phyloP scores from a whole-genome alignment of 2,329 filamentous ascomycete species.

The Sphaerulina populicola region DNA sequence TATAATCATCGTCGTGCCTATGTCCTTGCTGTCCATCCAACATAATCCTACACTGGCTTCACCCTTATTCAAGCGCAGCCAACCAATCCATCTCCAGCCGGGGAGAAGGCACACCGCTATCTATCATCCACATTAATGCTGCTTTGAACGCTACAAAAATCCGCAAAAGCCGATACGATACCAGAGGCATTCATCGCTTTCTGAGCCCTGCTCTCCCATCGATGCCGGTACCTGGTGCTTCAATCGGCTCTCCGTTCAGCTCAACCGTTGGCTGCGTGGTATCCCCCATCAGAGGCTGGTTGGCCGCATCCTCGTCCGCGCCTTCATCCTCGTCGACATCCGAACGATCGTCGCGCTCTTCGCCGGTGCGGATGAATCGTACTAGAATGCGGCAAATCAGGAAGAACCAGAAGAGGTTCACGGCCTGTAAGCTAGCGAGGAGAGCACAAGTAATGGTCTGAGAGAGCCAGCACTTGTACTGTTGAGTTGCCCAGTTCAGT shows the following conservation, averaged over 20 bases:
- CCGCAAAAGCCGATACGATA: not conserved
- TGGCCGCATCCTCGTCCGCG: conserved; percentile 33
- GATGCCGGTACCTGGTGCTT: conserved; percentile 15
- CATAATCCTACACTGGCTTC: not conserved
- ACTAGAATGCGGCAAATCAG: conserved; percentile 68
- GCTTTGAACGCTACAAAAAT: conserved; percentile 11
- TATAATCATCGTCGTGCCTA: not conserved
- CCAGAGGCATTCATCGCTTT: conserved; percentile 5
- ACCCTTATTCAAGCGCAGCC: not conserved
- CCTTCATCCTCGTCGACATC: conserved; percentile 59
- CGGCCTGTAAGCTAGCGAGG: conserved; percentile 58
- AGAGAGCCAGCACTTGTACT: conserved; percentile 67
- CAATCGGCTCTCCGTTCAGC: conserved; percentile 19
- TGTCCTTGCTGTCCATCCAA: not conserved
- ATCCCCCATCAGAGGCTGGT: conserved; percentile 7
- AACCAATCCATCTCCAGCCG: not conserved
- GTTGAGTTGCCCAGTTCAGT: conserved; percentile 65
- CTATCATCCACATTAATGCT: not conserved
- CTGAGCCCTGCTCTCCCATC: conserved; percentile 12
- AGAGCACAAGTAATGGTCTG: conserved; percentile 60
- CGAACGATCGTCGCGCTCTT: conserved; percentile 62
- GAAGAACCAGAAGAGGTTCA: conserved; percentile 77
- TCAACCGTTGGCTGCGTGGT: conserved; percentile 14
- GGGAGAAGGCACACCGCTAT: not conserved
- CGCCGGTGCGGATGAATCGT: conserved; percentile 55